These are phyloP conservation scores for Plasmopara muralis DNA, from an alignment of 352 stramenopile genomes.

Conservation along the genomic window DNA sequence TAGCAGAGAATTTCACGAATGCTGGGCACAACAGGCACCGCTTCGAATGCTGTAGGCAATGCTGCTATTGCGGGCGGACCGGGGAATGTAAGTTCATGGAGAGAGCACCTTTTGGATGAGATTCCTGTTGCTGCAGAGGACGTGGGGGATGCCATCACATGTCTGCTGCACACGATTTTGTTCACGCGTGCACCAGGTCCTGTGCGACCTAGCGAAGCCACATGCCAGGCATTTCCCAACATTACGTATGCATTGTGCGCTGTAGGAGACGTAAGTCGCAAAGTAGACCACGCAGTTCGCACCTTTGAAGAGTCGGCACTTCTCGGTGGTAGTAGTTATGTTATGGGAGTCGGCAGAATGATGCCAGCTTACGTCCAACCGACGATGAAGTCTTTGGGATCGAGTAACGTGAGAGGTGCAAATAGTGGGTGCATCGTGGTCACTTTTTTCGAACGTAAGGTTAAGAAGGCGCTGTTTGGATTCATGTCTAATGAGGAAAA, in stretches of 20 bases:
- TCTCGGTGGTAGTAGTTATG: conserved; percentile 15
- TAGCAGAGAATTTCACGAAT: no score
- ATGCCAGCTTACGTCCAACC: conserved; percentile 27
- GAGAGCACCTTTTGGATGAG: conserved; percentile 62
- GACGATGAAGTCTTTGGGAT: conserved; percentile 5
- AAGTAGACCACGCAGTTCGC: conserved; percentile 65
- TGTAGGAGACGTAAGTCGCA: conserved; percentile 68
- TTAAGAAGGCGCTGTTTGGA: conserved; percentile 78
- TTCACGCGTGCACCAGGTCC: conserved; percentile 71
- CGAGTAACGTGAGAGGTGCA: conserved; percentile 19
- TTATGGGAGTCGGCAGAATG: conserved; percentile 16
- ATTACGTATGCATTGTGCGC: conserved; percentile 75
- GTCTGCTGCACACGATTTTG: conserved; percentile 72
- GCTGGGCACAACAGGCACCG: no score
- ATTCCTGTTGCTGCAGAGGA: conserved; percentile 48
- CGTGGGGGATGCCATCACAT: conserved; percentile 56
- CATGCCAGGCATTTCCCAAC: conserved; percentile 65
- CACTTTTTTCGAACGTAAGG: conserved; percentile 72
- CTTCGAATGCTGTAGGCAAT: background rate
- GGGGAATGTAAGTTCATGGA: conserved; percentile 22
- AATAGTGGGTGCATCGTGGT: conserved; percentile 52
- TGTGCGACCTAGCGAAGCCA: conserved; percentile 64
- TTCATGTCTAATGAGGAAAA: conserved; percentile 85
- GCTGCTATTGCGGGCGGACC: background rate
- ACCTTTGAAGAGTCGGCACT: conserved; percentile 47